phyloP scores from a whole-genome alignment of 2,329 filamentous ascomycete genomes.

The Stagonosporopsis cucurbitacearum region DNA sequence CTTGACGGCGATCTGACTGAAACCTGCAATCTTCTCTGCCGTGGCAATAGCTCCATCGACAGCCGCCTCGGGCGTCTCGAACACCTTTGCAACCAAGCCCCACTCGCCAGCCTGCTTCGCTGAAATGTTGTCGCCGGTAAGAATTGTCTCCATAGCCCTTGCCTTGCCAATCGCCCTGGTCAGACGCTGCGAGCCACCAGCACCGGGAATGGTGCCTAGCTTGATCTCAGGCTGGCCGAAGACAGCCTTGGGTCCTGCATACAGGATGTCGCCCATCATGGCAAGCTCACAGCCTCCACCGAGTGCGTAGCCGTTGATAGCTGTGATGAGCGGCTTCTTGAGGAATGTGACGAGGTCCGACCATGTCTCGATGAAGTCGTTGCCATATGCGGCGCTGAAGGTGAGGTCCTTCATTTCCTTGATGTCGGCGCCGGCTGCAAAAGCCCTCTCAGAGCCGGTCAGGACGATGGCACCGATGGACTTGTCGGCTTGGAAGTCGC shows the following conservation, averaged over 20 bases:
- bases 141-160: conserved; percentile 56
- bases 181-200: conserved; percentile 87
- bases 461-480: conserved; percentile 62
- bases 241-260: conserved; percentile 83
- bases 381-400: conserved; percentile 85
- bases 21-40: conserved; percentile 86
- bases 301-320: conserved; percentile 92
- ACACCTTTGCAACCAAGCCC: conserved; percentile 85
- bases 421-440: conserved; percentile 85
- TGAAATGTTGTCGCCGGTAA: conserved; percentile 70
- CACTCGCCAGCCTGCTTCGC: conserved; percentile 86
- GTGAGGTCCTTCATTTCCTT: conserved; percentile 97
- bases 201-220: conserved; percentile 89
- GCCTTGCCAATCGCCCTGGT: conserved; percentile 67
- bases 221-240: conserved; percentile 99
- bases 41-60: conserved; percentile 82
- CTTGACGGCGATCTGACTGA: conserved; percentile 85
- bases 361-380: conserved; percentile 95
- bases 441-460: conserved; percentile 88
- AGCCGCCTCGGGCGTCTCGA: conserved; percentile 79
- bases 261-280: conserved; percentile 96
- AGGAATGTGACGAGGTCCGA: conserved; percentile 81
- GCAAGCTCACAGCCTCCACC: conserved; percentile 96
- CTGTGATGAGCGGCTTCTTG: conserved; percentile 93
- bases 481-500: conserved; percentile 42